phyloP scores from a whole-genome alignment of 2,329 filamentous ascomycete species.

The Lachnellula cervina region DNA sequence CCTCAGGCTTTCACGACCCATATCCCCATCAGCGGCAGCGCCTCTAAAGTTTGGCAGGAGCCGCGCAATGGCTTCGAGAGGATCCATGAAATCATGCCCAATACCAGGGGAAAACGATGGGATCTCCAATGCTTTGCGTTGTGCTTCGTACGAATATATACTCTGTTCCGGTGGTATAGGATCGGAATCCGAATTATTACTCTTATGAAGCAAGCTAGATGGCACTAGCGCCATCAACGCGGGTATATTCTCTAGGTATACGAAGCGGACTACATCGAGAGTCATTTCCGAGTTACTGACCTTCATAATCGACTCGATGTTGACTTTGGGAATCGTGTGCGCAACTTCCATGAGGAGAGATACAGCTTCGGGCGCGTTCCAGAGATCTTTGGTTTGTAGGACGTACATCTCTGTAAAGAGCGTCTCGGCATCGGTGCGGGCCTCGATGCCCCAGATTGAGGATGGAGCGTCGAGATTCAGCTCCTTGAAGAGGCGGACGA shows the following conservation, averaged over 20 bases:
- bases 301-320: constrained; percentile 10
- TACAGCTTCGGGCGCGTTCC: constrained; percentile 65
- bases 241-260: constrained; percentile 32
- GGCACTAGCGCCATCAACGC: constrained; percentile 30
- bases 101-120: too few relatives aligned
- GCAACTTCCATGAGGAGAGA: constrained; percentile 60
- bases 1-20: background rate
- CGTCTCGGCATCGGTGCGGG: constrained; percentile 47
- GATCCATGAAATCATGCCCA: constrained; percentile 17
- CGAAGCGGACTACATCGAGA: constrained; percentile 29
- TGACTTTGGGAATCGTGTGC: constrained; percentile 34
- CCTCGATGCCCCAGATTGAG: constrained; percentile 74
- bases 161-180: constrained; percentile 31
- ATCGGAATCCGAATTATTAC: constrained; percentile 32
- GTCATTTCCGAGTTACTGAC: constrained; percentile 24
- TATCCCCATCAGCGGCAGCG: background rate
- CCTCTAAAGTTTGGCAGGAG: constrained; percentile 17
- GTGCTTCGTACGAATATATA: constrained; percentile 27
- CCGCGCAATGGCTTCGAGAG: constrained; percentile 24
- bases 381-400: constrained; percentile 62
- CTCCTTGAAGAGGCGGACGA: constrained; percentile 72
- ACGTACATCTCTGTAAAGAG: constrained; percentile 61
- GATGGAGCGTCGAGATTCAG: constrained; percentile 74
- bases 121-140: constrained; percentile 12
- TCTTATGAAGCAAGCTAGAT: constrained; percentile 24